Percentiles rank a stretch among this genome's conserved stretches.
These are phyloP conservation scores for Neofusicoccum ribis DNA, from an alignment of 2,329 filamentous ascomycete species.

Conservation along the genomic window DNA sequence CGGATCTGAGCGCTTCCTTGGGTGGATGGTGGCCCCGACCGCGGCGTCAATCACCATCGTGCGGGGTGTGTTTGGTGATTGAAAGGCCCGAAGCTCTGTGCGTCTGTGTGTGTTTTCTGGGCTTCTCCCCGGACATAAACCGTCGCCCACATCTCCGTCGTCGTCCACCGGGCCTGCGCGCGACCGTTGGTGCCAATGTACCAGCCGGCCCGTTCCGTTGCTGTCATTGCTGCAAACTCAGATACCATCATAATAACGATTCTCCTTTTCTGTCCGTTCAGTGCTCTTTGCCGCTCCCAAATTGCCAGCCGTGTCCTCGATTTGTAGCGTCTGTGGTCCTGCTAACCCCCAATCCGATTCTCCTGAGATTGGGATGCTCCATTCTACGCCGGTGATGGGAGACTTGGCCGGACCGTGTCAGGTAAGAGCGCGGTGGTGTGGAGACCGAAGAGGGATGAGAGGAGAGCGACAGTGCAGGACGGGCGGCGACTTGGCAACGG, in stretches of 20 bases:
- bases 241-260: constrained; percentile 5
- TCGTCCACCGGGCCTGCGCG: not conserved
- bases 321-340: not conserved
- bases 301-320: not conserved
- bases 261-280: not conserved
- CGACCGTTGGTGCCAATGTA: not conserved
- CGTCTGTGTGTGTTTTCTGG: no score
- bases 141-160: not conserved
- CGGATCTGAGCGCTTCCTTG: not conserved
- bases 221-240: not conserved
- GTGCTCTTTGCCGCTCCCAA: not conserved
- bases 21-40: no score
- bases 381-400: not conserved
- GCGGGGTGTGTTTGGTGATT: not conserved
- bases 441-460: not conserved
- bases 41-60: not conserved
- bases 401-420: not conserved
- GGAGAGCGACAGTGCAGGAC: not conserved
- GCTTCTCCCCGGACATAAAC: not conserved
- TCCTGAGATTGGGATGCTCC: constrained; percentile 3
- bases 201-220: not conserved
- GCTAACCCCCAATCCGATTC: not conserved
- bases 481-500: no score
- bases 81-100: no score
- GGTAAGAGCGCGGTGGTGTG: not conserved